Evolutionary conservation across 2,329 filamentous ascomycete species (phyloP).

Genomic region (Didymella segeticola): DNA sequence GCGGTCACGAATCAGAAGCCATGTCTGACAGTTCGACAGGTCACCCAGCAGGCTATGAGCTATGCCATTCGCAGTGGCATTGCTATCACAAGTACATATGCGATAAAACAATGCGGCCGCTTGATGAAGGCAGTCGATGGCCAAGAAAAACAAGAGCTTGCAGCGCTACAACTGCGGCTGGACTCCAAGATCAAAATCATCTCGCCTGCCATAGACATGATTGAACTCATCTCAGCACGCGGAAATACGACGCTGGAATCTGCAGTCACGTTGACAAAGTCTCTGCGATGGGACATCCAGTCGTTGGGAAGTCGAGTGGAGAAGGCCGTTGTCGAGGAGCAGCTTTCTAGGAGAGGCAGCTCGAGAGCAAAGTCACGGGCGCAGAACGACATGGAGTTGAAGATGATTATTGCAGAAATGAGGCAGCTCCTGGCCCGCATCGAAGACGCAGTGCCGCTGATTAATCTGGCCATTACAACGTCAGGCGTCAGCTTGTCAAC

Average conservation of each 20-base stretch:
- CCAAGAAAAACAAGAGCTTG: conserved; percentile 73
- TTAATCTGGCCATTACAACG: conserved; percentile 92
- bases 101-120: conserved; percentile 80
- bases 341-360: conserved; percentile 56
- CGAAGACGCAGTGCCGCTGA: conserved; percentile 87
- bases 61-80: conserved; percentile 89
- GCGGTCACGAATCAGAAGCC: not conserved
- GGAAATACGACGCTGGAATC: conserved; percentile 85
- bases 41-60: conserved; percentile 83
- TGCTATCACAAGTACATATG: conserved; percentile 82
- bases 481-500: conserved; percentile 88
- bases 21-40: conserved; percentile 51
- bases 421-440: conserved; percentile 77
- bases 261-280: conserved; percentile 81
- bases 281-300: conserved; percentile 83
- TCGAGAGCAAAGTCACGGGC: conserved; percentile 59
- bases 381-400: conserved; percentile 69
- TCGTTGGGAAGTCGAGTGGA: conserved; percentile 77
- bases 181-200: conserved; percentile 91
- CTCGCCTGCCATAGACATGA: conserved; percentile 88
- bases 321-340: conserved; percentile 69
- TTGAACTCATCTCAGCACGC: conserved; percentile 82
- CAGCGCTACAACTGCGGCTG: conserved; percentile 73
- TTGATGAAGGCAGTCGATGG: conserved; percentile 70
- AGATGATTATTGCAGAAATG: conserved; percentile 75